Evolutionary conservation across 495 filamentous ascomycete genomes (phyloP).

Genomic region (Xylona heveae): DNA sequence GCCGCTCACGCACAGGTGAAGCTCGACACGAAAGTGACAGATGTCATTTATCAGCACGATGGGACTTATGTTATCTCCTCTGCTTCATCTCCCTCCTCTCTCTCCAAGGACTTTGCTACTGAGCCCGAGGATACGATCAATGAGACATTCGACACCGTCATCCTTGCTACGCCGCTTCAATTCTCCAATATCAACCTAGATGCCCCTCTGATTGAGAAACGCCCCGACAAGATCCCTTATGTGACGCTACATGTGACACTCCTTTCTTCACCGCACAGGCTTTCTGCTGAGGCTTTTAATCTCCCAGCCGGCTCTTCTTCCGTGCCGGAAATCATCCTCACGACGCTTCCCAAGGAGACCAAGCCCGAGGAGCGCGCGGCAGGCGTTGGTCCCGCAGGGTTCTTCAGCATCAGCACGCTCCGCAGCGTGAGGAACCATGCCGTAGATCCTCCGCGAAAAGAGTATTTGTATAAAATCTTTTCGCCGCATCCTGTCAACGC

Average conservation of each 20-base stretch:
- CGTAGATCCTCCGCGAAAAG: too few relatives aligned
- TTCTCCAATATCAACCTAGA: constrained; percentile 42
- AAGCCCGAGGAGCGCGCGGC: constrained; percentile 22
- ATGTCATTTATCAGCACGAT: constrained; percentile 25
- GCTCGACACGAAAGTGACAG: constrained; percentile 50
- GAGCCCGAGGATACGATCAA: constrained; percentile 3
- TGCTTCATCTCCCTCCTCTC: constrained; percentile 19
- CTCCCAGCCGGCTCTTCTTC: constrained; percentile 20
- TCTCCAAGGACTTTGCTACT: constrained; percentile 11
- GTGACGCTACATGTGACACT: constrained; percentile 73
- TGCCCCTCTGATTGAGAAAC: constrained; percentile 16
- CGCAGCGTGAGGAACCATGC: constrained; percentile 36
- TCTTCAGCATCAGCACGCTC: constrained; percentile 76
- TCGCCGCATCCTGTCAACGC: constrained; percentile 46
- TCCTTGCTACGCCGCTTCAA: constrained; percentile 62
- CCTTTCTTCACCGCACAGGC: constrained; percentile 50
- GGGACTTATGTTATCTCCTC: constrained; percentile 27
- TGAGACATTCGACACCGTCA: constrained; percentile 45
- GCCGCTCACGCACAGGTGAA: constrained; percentile 33
- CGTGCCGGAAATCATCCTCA: constrained; percentile 57
- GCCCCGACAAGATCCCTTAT: constrained; percentile 57
- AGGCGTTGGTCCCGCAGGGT: constrained; percentile 47
- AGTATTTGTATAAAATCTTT: constrained; percentile 95
- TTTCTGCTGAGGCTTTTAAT: constrained; percentile 50
- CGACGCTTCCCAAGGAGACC: constrained; percentile 46